Evolutionary conservation across 2,329 filamentous ascomycete species (phyloP).

Genomic region (Sporothrix curviconia): DNA sequence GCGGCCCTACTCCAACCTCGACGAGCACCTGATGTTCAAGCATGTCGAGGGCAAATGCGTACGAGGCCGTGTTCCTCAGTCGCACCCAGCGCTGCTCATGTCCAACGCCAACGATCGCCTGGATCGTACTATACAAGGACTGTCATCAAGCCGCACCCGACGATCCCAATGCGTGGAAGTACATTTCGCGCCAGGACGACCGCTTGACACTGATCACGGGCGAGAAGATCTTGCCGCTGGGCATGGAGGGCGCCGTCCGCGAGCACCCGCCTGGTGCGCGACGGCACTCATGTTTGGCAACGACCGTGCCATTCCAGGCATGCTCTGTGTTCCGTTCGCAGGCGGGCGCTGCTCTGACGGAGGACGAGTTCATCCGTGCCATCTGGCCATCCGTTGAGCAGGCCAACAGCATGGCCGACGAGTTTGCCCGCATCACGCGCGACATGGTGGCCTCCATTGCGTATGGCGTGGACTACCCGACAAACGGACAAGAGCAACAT

Average conservation of each 20-base stretch:
- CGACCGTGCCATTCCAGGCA: conserved; percentile 27
- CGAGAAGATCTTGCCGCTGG: conserved; percentile 33
- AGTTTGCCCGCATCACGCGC: conserved; percentile 37
- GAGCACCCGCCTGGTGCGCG: conserved; percentile 28
- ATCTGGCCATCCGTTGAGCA: conserved; percentile 33
- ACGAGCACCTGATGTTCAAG: conserved; percentile 33
- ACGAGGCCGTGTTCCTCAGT: conserved; percentile 31
- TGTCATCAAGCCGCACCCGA: conserved; percentile 32
- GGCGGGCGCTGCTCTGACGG: conserved; percentile 22
- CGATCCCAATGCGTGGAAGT: conserved; percentile 32
- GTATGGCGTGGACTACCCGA: conserved; percentile 29
- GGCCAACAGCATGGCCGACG: conserved; percentile 35
- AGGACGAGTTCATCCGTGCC: conserved; percentile 29
- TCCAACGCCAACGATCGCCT: conserved; percentile 29
- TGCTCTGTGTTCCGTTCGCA: conserved; percentile 28
- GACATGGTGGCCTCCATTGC: conserved; percentile 34
- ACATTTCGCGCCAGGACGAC: conserved; percentile 32
- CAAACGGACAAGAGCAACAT: conserved; percentile 41
- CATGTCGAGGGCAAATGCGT: conserved; percentile 28
- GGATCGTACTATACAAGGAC: conserved; percentile 32
- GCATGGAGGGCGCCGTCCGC: conserved; percentile 30
- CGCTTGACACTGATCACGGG: conserved; percentile 33
- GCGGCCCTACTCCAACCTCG: conserved; percentile 31
- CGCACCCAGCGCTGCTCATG: conserved; percentile 28
- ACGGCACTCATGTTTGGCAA: conserved; percentile 30